Base-by-base conservation (phyloP, 139 green algal genomes). In the Nannochloris sp. region DNA sequence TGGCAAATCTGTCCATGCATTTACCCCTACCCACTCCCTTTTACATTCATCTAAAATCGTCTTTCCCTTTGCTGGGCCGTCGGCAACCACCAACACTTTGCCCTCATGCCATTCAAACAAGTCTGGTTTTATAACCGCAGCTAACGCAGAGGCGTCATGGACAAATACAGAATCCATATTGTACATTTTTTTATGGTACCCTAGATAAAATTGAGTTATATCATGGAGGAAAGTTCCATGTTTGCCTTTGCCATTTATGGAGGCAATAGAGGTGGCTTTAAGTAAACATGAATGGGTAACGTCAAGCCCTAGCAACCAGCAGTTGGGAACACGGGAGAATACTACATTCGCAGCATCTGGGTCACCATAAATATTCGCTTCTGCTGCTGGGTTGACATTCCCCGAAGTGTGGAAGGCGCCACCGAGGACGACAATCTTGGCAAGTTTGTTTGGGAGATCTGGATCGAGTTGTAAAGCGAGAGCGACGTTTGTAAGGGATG, bases 401-500 rank as follows among this genome's bases (percentile, higher is more conserved):
- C 90, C 83, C 44, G 80, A 87, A 12, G 75, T 60, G 29, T 78
- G 77, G 54, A 92, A 95, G 0, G 90, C 90, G 1, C 90, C 90
- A 14, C 90, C 90, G 42, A 97, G 59, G 6, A 88, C 56, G 3
- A 92, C 82, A 2, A 93, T 32, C n/a, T 15, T 30, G 57, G 81
- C 81, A 66, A 94, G 70, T 38, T 85, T 84, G n/a, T 71, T 30
- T 4, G 65, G 46, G 13, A 96, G 67, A 4, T 54, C 24, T 0
- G 73, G 61, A 39, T 93, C 84, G 3, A 83, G 46, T 42, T 85
- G 73, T 24, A 95, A 61, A 0, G 90, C 90, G 42, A 90, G 67
- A 7, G 90, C 90, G 15, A 97, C 37, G 37, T 97, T 97, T 37
- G 90, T 96, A 10, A 95, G 78, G 0, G 86, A 71, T 9, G 78